phyloP scores from a whole-genome alignment of 805 yeast genomes.

The Naumovozyma baii region DNA sequence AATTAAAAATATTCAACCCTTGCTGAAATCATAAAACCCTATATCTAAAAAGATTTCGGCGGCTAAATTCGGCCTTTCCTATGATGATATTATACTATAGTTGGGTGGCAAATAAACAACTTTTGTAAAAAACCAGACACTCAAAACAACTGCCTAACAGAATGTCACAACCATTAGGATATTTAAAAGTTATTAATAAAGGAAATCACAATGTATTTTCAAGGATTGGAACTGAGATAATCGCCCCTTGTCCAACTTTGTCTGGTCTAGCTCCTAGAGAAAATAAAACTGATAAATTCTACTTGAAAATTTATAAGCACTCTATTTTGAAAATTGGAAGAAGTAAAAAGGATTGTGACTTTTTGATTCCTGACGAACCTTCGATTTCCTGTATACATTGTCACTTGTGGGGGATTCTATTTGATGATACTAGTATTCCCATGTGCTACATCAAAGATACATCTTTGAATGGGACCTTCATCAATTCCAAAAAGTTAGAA shows the following conservation, averaged over 20 bases:
- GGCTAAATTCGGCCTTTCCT: too few relatives aligned
- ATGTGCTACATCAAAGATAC: constrained; percentile 41
- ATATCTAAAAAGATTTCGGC: too few relatives aligned
- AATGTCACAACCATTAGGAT: background rate
- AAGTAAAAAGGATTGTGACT: constrained; percentile 23
- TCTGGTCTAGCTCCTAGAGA: background rate
- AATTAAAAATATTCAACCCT: too few relatives aligned
- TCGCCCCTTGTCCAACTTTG: background rate
- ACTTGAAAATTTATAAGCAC: constrained; percentile 23
- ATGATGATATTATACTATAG: too few relatives aligned
- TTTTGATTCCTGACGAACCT: constrained; percentile 28
- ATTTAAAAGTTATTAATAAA: background rate
- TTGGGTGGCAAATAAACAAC: background rate
- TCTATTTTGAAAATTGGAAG: constrained; percentile 38
- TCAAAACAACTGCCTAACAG: too few relatives aligned
- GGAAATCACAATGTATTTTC: too few relatives aligned
- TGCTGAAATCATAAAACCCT: too few relatives aligned
- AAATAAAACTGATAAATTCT: background rate
- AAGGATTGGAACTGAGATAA: too few relatives aligned
- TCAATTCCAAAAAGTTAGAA: constrained; percentile 32
- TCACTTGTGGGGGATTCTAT: constrained; percentile 38
- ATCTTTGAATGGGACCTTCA: constrained; percentile 42
- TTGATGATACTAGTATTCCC: constrained; percentile 40
- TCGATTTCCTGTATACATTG: constrained; percentile 42
- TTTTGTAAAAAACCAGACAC: too few relatives aligned